A percentile compares a stretch with the other conserved stretches of the same genome.
These are phyloP conservation scores for Fusarium siculi DNA, from an alignment of 2,329 filamentous ascomycete genomes.

Conservation along the genomic window DNA sequence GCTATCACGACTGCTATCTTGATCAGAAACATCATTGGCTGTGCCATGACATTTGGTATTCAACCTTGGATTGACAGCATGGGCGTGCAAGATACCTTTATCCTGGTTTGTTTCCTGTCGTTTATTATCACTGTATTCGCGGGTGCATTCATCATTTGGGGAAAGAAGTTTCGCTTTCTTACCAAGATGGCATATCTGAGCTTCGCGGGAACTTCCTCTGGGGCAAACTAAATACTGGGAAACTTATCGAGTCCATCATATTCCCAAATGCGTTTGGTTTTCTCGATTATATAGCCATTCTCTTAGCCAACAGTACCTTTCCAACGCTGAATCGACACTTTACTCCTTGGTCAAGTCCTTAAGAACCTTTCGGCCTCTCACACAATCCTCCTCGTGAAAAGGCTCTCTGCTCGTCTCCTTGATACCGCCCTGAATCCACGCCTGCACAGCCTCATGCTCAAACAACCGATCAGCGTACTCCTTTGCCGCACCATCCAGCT, in stretches of 20 bases:
- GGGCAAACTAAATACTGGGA: accelerated
- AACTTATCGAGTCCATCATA: neutral
- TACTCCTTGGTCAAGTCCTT: slow-evolving; percentile 40
- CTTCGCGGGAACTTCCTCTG: neutral
- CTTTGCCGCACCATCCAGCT: slow-evolving; percentile 44
- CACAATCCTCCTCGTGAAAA: slow-evolving; percentile 50
- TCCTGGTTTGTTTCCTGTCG: neutral
- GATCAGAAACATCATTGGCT: neutral
- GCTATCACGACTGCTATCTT: neutral
- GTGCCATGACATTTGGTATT: neutral
- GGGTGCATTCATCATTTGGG: neutral
- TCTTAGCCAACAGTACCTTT: neutral
- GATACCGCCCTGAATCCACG: slow-evolving; percentile 53
- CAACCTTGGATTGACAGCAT: neutral
- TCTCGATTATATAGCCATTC: neutral
- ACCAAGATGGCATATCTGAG: neutral
- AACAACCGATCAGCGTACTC: slow-evolving; percentile 51
- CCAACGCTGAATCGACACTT: accelerated
- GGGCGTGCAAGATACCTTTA: neutral
- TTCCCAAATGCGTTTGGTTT: neutral
- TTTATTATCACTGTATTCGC: accelerated
- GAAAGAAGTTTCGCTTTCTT: neutral
- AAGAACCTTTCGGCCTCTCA: slow-evolving; percentile 47
- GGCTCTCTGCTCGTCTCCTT: slow-evolving; percentile 52
- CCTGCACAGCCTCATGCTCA: slow-evolving; percentile 49